Evolutionary conservation across 2,329 filamentous ascomycete species (phyloP).

Genomic region (Decorospora gaudefroyi): DNA sequence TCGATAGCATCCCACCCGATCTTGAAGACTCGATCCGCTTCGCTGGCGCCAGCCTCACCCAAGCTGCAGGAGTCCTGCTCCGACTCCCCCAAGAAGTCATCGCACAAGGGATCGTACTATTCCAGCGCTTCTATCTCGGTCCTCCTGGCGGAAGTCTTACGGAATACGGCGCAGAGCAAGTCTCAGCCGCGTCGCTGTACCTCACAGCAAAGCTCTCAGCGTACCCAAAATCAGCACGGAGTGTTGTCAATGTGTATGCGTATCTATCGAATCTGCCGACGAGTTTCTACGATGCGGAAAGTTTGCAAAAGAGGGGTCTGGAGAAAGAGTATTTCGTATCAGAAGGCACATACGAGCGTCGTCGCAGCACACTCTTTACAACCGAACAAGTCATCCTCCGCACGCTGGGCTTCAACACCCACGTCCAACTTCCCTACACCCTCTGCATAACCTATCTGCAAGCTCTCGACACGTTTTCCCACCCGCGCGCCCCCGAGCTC

Average conservation of each 20-base stretch:
- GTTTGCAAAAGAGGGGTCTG: constrained; percentile 24
- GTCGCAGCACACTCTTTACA: constrained; percentile 67
- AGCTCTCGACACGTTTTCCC: constrained; percentile 70
- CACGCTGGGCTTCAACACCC: constrained; percentile 77
- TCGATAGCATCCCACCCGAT: constrained; percentile 64
- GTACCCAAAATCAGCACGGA: constrained; percentile 74
- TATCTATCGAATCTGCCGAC: constrained; percentile 75
- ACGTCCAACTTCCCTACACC: constrained; percentile 82
- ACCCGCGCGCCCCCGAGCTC: constrained; percentile 56
- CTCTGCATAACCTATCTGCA: constrained; percentile 92
- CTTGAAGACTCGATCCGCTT: constrained; percentile 74
- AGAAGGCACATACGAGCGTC: constrained; percentile 68
- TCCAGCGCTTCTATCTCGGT: constrained; percentile 79
- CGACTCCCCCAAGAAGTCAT: constrained; percentile 84
- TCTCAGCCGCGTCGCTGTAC: constrained; percentile 81
- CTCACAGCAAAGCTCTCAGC: constrained; percentile 81
- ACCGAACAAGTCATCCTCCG: constrained; percentile 78
- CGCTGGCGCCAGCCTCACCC: constrained; percentile 72
- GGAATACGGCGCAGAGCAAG: constrained; percentile 65
- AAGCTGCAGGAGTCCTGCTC: constrained; percentile 78
- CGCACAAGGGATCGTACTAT: constrained; percentile 79
- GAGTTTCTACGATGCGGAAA: constrained; percentile 55
- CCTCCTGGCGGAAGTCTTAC: constrained; percentile 55
- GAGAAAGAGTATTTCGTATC: constrained; percentile 62
- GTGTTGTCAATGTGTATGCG: constrained; percentile 80